phyloP scores from a whole-genome alignment of 1,284 basidiomycete genomes.

The Cryptococcus sp. region DNA sequence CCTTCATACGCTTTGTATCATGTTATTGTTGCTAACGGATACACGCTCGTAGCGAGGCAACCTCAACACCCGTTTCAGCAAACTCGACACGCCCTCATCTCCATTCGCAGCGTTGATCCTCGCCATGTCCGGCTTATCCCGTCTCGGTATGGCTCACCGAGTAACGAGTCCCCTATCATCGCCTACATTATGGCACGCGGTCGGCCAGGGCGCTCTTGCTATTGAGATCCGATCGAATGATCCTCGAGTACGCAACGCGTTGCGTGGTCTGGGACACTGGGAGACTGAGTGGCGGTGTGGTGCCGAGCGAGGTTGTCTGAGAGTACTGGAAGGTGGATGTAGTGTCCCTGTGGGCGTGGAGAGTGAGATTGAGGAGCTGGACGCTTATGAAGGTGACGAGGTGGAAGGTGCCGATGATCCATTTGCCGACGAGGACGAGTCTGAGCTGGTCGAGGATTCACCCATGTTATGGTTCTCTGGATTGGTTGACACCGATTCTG shows the following conservation, averaged over 20 bases:
- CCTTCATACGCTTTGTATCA: neutral
- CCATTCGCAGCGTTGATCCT: slow-evolving; percentile 88
- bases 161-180: slow-evolving; percentile 75
- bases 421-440: slow-evolving; percentile 24
- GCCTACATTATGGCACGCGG: slow-evolving; percentile 81
- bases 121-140: slow-evolving; percentile 89
- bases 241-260: slow-evolving; percentile 62
- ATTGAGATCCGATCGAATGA: slow-evolving; percentile 83
- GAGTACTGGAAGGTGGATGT: slow-evolving; percentile 92
- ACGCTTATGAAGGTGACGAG: slow-evolving; percentile 13
- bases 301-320: slow-evolving; percentile 83
- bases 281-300: slow-evolving; percentile 71
- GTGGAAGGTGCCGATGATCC: slow-evolving; percentile 15
- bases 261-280: slow-evolving; percentile 70
- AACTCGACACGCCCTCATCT: slow-evolving; percentile 83
- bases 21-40: neutral
- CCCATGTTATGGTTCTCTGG: slow-evolving; percentile 50
- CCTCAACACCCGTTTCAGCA: slow-evolving; percentile 76
- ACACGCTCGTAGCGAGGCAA: slow-evolving; percentile 57
- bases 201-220: slow-evolving; percentile 89
- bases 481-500: slow-evolving; percentile 33
- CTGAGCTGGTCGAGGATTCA: slow-evolving; percentile 21
- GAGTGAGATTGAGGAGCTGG: slow-evolving; percentile 53
- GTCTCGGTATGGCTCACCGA: slow-evolving; percentile 73
- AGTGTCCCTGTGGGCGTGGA: slow-evolving; percentile 93